phyloP scores from a whole-genome alignment of 108 stramenopile genomes.

The Licmophora abbreviata region DNA sequence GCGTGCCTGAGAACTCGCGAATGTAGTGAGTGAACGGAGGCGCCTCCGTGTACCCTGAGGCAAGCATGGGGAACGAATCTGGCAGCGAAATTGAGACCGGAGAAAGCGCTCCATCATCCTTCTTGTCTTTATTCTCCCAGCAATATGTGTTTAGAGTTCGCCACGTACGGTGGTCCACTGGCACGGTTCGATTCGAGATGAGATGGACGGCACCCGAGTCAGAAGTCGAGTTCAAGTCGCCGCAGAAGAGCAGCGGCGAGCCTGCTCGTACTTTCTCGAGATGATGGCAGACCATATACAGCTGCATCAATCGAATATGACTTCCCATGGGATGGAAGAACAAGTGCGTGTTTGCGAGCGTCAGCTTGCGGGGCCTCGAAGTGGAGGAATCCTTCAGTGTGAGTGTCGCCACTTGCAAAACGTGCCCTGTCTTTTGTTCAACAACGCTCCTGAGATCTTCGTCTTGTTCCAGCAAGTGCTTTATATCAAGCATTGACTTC shows the following conservation, averaged over 20 bases:
- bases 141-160: slow-evolving; percentile 42
- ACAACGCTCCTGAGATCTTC: slow-evolving; percentile 30
- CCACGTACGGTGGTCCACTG: slow-evolving; percentile 28
- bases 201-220: slow-evolving; percentile 36
- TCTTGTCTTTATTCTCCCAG: slow-evolving; percentile 31
- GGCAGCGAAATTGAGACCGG: slow-evolving; percentile 31
- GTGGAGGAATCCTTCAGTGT: slow-evolving; percentile 5
- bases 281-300: slow-evolving; percentile 31
- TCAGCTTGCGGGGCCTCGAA: slow-evolving; percentile 12
- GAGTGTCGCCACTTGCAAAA: slow-evolving; percentile 40
- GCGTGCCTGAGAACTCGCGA: slow-evolving; percentile 30
- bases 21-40: slow-evolving; percentile 58
- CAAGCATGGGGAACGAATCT: slow-evolving; percentile 34
- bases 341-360: slow-evolving; percentile 66
- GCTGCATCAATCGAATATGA: slow-evolving; percentile 60
- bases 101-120: slow-evolving; percentile 11
- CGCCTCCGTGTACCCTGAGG: slow-evolving; percentile 26
- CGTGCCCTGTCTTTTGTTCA: slow-evolving; percentile 40
- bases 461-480: slow-evolving; percentile 23
- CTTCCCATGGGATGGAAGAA: slow-evolving; percentile 65
- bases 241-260: slow-evolving; percentile 48
- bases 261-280: slow-evolving; percentile 24
- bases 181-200: slow-evolving; percentile 28
- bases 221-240: slow-evolving; percentile 53
- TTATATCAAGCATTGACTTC: slow-evolving; percentile 30